Evolutionary conservation across 2,329 filamentous ascomycete genomes (phyloP), one percentile per base, ranked within the genome.

Genomic region (Phialocephala subalpina): DNA sequence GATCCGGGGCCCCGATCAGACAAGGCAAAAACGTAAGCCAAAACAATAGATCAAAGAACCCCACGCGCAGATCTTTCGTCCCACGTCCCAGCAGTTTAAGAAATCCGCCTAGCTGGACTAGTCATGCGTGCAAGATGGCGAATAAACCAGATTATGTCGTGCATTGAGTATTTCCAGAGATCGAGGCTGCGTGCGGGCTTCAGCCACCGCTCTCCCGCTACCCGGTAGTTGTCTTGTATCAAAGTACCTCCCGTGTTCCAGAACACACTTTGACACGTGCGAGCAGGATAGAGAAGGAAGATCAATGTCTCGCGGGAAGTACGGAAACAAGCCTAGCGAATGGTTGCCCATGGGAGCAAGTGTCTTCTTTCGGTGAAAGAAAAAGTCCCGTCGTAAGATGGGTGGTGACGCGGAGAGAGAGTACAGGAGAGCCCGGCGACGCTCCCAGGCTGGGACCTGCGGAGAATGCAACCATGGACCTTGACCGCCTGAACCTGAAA

Each of bases 401-500:
- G 7, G 22, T 22, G 45, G 14, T 42, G 38, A n/a, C 12, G 12
- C 5, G 14, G 38, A 42, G 12, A 16, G 38, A 4, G 18, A 14
- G 38, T n/a, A n/a, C n/a, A n/a, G n/a, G n/a, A n/a, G n/a, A n/a
- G n/a, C n/a, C n/a, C n/a, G 38, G 3, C 5, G 4, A 42, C 38
- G 38, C 38, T 14, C 12, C 12, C 38, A 42, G 38, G 12, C 12
- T 14, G 18, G 18, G 20, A 25, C 6, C 45, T 49, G 45, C 20
- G 6, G 6, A n/a, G 20, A 49, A 25, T 49, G 45, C 20, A 42
- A 42, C 45, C n/a, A 22, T 22, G 11, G 5, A 5, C 22, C 6
- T 49, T 27, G 45, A 49, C 45, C n/a, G 45, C 45, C 45, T 27
- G 45, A 49, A n/a, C 38, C 18, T 42, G 18, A 42, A 42, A 49